Evolutionary conservation across 2,329 filamentous ascomycete species (phyloP), one percentile per base, ranked within the genome.

Genomic region (Dactylella cylindrospora): DNA sequence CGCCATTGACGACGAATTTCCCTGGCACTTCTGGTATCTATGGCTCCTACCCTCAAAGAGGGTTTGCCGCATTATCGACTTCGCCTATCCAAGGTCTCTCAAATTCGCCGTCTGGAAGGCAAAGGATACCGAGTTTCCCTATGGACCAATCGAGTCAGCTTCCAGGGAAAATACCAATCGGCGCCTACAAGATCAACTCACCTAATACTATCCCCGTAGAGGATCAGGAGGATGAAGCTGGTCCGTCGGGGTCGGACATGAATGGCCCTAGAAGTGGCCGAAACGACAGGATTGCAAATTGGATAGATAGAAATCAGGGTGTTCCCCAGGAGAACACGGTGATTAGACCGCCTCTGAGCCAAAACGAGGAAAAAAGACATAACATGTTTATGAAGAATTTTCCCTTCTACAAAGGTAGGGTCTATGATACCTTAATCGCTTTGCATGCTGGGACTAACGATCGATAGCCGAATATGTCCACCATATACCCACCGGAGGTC

Each of bases 371-470:
- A 23, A 54, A 31, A 17, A 33, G 51, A 33, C 51, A 64, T 15
- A 55, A 44, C 39, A 64, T 46, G 39, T 64, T 64, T 17, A 17
- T 31, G 4, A 64, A 64, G 40, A 64, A 64, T 32, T 64, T 64
- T 31, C 59, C 59, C 8, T 64, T 64, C 45, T 64, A 44, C n/a
- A 64, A 64, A 36, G 59, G 59, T 64, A 41, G 1, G 22, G 35
- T 31, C 10, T 26, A 10, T 9, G 5, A 15, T 5, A 29, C 10
- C n/a, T 15, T 12, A 1, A 9, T 5, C 22, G 23, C 6, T 9
- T 32, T 23, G 22, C 6, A 22, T 3, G 39, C n/a, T 3, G 23
- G 20, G 2, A 26, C 40, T 57, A 64, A 55, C 15, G 15, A 19
- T 2, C 31, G n/a, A 26, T 46, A 64, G 59, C 59, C 5, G 59